Evolutionary conservation across 1,284 basidiomycete genomes (phyloP).

Genomic region (Mycocalia duriaeana): DNA sequence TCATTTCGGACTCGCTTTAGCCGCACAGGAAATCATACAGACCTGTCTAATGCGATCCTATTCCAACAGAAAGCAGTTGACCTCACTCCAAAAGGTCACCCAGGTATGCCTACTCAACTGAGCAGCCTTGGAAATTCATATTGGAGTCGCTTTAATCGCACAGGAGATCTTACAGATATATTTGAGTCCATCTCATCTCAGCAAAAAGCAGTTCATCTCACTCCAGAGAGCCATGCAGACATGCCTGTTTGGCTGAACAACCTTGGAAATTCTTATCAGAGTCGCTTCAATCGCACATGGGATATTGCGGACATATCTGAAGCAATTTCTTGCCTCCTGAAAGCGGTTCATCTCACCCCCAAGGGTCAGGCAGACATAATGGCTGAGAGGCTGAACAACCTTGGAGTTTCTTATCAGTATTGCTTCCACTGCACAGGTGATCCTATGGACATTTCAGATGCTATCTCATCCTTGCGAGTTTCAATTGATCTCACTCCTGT

Average conservation of each 20-base stretch:
- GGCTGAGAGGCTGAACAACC: neutral
- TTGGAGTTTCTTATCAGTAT: neutral
- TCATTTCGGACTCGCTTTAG: constrained; percentile 10
- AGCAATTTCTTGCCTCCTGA: constrained; percentile 9
- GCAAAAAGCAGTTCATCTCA: constrained; percentile 6
- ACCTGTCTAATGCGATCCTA: constrained; percentile 9
- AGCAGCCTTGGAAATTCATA: constrained; percentile 7
- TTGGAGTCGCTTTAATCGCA: constrained; percentile 9
- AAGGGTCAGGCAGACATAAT: neutral
- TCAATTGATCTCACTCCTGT: constrained; percentile 9
- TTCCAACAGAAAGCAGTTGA: constrained; percentile 4
- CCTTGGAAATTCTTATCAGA: constrained; percentile 7
- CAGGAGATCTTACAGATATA: constrained; percentile 11
- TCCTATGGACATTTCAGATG: constrained; percentile 6
- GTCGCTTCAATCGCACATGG: constrained; percentile 2
- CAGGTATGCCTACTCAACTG: constrained; percentile 5
- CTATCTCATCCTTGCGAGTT: constrained; percentile 5
- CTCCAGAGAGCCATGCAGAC: constrained; percentile 2
- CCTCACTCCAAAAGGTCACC: constrained; percentile 8
- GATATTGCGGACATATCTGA: constrained; percentile 1
- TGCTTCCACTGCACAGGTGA: constrained; percentile 1
- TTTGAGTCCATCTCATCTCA: constrained; percentile 11
- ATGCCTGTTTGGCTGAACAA: constrained; percentile 1
- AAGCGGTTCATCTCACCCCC: constrained; percentile 10
- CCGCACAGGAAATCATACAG: constrained; percentile 5